Conservation (phyloP, 2,329 filamentous ascomycete genomes). For the Fusarium tricinctum region DNA sequence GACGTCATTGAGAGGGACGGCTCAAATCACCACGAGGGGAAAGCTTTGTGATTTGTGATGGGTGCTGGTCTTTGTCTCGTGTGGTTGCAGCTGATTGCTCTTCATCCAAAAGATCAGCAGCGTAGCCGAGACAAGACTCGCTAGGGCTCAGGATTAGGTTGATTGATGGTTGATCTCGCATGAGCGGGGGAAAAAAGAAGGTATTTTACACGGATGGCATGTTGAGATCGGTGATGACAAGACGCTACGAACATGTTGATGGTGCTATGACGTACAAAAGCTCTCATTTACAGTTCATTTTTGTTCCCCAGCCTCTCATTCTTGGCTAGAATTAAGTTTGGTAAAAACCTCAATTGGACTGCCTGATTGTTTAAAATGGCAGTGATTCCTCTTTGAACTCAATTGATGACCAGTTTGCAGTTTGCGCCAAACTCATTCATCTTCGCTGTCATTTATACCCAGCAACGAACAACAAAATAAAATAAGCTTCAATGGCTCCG, state of each 20-base stretch:
- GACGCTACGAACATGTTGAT: conserved; percentile 28
- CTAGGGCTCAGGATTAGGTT: conserved; percentile 19
- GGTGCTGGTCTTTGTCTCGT: neutral
- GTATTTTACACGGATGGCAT: neutral
- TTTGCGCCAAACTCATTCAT: neutral
- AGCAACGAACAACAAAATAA: neutral
- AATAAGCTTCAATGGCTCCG: conserved; percentile 35
- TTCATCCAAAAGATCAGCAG: conserved; percentile 9
- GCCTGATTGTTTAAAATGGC: conserved; percentile 14
- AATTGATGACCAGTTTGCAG: neutral
- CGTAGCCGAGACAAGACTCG: conserved; percentile 4
- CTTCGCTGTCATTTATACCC: neutral
- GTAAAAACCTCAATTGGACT: conserved; percentile 1
- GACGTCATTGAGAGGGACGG: neutral
- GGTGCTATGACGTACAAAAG: conserved; percentile 34
- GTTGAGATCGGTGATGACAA: conserved; percentile 27
- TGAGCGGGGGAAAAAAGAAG: conserved; percentile 26
- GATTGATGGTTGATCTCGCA: neutral
- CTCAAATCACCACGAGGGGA: neutral
- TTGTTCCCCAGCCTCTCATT: conserved; percentile 14
- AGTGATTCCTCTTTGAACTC: neutral
- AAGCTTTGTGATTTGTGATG: conserved; percentile 6
- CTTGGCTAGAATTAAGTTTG: conserved; percentile 1
- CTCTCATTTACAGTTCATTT: conserved; percentile 12
- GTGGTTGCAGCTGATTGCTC: neutral